Evolutionary conservation across 192 early-diverging fungal genomes (phyloP), one percentile per base, ranked within the genome.

Genomic region (Coemansia sp.): DNA sequence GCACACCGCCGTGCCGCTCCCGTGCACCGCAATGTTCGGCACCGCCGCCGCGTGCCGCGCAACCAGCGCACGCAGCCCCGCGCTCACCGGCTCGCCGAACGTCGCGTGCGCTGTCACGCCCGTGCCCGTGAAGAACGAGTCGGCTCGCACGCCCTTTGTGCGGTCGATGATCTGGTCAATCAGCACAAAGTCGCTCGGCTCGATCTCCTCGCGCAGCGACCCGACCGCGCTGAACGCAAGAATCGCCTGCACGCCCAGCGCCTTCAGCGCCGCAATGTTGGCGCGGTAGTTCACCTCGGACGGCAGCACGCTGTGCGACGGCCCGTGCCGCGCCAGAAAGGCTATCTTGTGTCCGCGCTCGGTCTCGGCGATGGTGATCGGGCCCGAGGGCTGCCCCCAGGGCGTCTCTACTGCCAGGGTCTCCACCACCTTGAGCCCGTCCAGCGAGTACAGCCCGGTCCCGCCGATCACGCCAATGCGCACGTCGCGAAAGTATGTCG

Each of bases 241-340:
- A 52, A 99, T 94, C 29, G 83, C 91, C 69, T 93, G 83, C 21
- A 93, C 93, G 61, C 97, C 95, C 16, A 99, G 60, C 21, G 87
- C 85, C 84, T 98, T 99, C 42, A 99, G 82, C 12, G 95, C 95
- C 6, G 97, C 97, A 68, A 99, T 97, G 81, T 99, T 99, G 80
- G 97, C 95, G 29, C 89, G 88, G 32, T 85, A 83, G 54, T 96
- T 96, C 24, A 99, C 93, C 77, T 97, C 90, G 31, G 85, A 82
- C 18, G 94, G 93, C 42, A 89, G 90, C 65, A 89, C 73, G 54
- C 82, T 84, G 82, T 99, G 97, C 29, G 91, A 87, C 40, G 85
- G 84, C 28, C 97, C 97, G 71, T 99, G 97, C 29, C 97, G 88
- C 25, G 97, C 92, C 33, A 99, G 85, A 76, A 99, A 99, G 11